Percentiles rank a stretch among this genome's conserved stretches.
These are phyloP conservation scores for Eimeria necatrix DNA, from an alignment of 169 alveolate genomes.

Conservation along the genomic window DNA sequence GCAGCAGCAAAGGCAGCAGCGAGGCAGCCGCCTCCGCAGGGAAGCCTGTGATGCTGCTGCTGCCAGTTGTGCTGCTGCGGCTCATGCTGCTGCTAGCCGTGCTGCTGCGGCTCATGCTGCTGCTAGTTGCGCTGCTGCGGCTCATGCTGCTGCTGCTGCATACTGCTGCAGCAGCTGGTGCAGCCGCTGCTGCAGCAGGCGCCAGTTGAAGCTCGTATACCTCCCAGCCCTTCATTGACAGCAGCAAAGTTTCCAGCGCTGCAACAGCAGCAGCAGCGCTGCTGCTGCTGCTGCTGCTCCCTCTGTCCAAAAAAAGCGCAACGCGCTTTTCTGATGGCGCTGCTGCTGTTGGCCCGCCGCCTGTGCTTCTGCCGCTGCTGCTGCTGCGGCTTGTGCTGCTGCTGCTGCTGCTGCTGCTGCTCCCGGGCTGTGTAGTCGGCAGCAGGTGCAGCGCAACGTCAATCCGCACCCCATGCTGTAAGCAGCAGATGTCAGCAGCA, in stretches of 20 bases:
- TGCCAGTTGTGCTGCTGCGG: too few relatives aligned
- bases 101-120: not conserved
- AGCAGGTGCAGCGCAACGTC: conserved; percentile 24
- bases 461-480: not conserved
- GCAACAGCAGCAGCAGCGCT: conserved; percentile 19
- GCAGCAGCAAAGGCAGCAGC: not conserved
- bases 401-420: conserved; percentile 23
- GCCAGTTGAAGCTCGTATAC: not conserved
- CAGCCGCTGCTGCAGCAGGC: not conserved
- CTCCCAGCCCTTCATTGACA: not conserved
- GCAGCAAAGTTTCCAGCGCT: not conserved
- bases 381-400: not conserved
- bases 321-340: not conserved
- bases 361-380: not conserved
- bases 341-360: not conserved
- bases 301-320: not conserved
- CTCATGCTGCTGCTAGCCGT: too few relatives aligned
- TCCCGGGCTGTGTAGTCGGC: not conserved
- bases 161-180: not conserved
- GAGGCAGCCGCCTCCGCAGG: not conserved
- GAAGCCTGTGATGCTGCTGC: not conserved
- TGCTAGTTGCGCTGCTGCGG: not conserved
- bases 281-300: not conserved
- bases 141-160: not conserved
- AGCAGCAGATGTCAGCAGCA: not conserved